Evolutionary conservation across 2,329 filamentous ascomycete species (phyloP), one percentile per base, ranked within the genome.

Genomic region (Fusarium equiseti): DNA sequence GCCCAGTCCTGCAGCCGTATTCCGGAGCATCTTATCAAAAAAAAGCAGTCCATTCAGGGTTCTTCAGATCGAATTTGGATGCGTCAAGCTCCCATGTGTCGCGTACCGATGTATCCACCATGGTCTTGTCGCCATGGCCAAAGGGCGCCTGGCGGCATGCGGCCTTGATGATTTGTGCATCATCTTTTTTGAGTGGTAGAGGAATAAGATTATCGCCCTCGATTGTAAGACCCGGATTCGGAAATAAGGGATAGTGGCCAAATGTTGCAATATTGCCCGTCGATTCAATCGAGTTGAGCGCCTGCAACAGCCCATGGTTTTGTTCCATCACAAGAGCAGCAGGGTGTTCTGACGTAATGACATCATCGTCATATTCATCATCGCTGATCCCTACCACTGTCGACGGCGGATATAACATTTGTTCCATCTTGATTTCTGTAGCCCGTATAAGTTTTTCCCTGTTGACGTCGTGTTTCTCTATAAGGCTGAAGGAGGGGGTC

Each of bases 1-100:
- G 13, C 68, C 51, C 15, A 71, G 64, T 13, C 44, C 40, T 26
- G n/a, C 22, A 4, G 49, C 56, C 6, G 49, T 49, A 31, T 48
- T 22, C 9, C 10, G 22, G 12, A 61, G 38, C 3, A 63, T 32
- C 16, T 18, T 16, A 11, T 46, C 27, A 22, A 59, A 42, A 9
- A 9, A 66, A 71, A 0, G 7, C 3, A 4, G 18, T 6, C 58
- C 55, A 72, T 8, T 43, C 13, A 6, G 66, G 50, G 40, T 63
- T 66, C 20, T 12, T 26, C 11, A 68, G 50, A 16, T 29, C 32
- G 43, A 69, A 60, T 12, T 52, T 66, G 18, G 54, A 45, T 11
- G 40, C 43, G 31, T 71, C 54, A 4, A 71, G 62, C 16, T 63
- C 68, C 63, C 60, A 71, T 32, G 57, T 56, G 38, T 72, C 49